A percentile compares a stretch with the other conserved stretches of the same genome.
These are phyloP conservation scores for Cyphellophora attinorum DNA, from an alignment of 2,329 filamentous ascomycete genomes.

Conservation along the genomic window DNA sequence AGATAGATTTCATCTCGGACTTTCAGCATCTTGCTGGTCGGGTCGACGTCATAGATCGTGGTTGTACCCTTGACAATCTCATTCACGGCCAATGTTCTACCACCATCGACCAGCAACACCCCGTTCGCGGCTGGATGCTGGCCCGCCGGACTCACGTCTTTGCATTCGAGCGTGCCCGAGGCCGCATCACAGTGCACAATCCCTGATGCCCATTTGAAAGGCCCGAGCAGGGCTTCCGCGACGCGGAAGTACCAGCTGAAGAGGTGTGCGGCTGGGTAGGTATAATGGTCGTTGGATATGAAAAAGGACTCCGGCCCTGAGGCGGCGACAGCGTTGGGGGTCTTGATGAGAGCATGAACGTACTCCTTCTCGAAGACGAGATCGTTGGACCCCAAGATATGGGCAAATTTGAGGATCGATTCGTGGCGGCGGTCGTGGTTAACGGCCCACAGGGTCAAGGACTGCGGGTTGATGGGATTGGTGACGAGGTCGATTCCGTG, in stretches of 20 bases:
- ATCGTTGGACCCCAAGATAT: conserved; percentile 7
- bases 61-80: conserved; percentile 10
- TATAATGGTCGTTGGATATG: conserved; percentile 14
- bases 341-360: conserved; percentile 9
- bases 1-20: conserved; percentile 7
- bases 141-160: conserved; percentile 7
- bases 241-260: conserved; percentile 6
- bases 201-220: conserved; percentile 10
- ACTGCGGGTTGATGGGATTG: not conserved
- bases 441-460: conserved; percentile 13
- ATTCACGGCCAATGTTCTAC: conserved; percentile 10
- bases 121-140: conserved; percentile 11
- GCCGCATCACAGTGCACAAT: conserved; percentile 9
- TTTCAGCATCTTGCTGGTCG: conserved; percentile 7
- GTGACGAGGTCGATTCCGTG: conserved; percentile 9
- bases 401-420: conserved; percentile 8
- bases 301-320: conserved; percentile 7
- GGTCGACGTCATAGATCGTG: conserved; percentile 11
- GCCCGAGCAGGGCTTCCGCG: conserved; percentile 8
- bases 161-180: conserved; percentile 6
- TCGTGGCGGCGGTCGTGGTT: conserved; percentile 10
- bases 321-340: conserved; percentile 10
- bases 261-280: conserved; percentile 7
- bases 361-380: conserved; percentile 9
- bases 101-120: conserved; percentile 9